Conservation (phyloP, 306 rosid species). For the Gynostemma pentaphyllum region DNA sequence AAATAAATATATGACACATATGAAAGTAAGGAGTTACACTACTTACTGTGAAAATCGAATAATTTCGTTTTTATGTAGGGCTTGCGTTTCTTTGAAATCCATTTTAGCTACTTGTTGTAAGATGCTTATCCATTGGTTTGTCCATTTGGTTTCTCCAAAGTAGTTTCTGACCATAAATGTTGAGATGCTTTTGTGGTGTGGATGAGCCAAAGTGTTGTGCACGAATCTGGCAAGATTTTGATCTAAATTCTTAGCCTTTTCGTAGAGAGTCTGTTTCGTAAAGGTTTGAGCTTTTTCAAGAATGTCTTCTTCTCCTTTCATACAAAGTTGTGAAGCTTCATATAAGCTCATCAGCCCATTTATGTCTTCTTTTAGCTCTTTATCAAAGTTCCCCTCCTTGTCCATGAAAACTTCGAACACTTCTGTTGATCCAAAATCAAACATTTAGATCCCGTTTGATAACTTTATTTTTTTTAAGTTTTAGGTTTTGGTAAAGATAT, state of each 20-base stretch:
- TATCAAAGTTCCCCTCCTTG: slow-evolving; percentile 5
- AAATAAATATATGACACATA: too few species aligned
- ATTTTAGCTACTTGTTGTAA: slow-evolving; percentile 31
- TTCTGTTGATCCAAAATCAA: slow-evolving; percentile 3
- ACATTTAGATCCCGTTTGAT: too few species aligned
- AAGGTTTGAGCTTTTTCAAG: slow-evolving; percentile 25
- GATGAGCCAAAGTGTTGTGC: slow-evolving; percentile 27
- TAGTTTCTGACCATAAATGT: slow-evolving; percentile 27
- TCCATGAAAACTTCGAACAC: slow-evolving; percentile 19
- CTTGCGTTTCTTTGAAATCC: slow-evolving; percentile 26
- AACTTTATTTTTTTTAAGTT: too few species aligned
- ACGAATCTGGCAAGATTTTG: slow-evolving; percentile 9
- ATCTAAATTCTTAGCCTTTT: background rate
- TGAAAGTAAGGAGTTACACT: too few species aligned
- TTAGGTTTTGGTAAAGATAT: background rate
- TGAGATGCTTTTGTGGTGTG: slow-evolving; percentile 41
- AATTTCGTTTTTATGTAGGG: slow-evolving; percentile 26
- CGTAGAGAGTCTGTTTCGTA: background rate
- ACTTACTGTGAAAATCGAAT: slow-evolving; percentile 28
- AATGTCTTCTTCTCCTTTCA: slow-evolving; percentile 10
- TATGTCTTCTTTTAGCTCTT: slow-evolving; percentile 4
- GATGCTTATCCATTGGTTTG: slow-evolving; percentile 23
- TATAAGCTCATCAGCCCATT: slow-evolving; percentile 21
- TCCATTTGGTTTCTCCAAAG: slow-evolving; percentile 5
- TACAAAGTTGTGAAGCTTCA: slow-evolving; percentile 28